Conservation (phyloP, 192 early-diverging fungal species). For the Backusella morwellensis region DNA sequence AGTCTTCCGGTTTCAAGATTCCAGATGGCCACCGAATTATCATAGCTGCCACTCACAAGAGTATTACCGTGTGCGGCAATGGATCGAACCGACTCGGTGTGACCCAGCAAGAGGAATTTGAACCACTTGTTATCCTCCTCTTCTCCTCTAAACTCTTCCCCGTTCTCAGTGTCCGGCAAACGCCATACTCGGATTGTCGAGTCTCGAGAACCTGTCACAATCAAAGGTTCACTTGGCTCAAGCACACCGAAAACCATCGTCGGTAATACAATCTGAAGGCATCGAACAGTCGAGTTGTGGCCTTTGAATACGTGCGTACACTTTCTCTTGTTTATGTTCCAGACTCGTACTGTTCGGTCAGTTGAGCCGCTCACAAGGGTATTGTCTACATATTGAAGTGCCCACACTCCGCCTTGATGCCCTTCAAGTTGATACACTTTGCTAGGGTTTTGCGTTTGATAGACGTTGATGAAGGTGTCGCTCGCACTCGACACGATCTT, state of each 20-base stretch:
- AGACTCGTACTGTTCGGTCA: constrained; percentile 92
- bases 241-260: constrained; percentile 53
- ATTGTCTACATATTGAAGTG: constrained; percentile 85
- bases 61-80: constrained; percentile 86
- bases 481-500: constrained; percentile 95
- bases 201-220: constrained; percentile 95
- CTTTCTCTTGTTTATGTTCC: constrained; percentile 88
- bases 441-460: constrained; percentile 57
- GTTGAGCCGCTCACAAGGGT: constrained; percentile 94
- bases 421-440: constrained; percentile 55
- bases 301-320: constrained; percentile 96
- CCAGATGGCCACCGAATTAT: constrained; percentile 90
- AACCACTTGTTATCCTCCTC: constrained; percentile 73
- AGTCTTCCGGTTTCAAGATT: constrained; percentile 71
- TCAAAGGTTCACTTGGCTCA: constrained; percentile 74
- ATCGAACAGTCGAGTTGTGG: constrained; percentile 93
- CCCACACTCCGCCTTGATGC: constrained; percentile 98
- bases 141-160: constrained; percentile 14
- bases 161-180: constrained; percentile 53
- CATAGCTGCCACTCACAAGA: constrained; percentile 91
- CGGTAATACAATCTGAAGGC: constrained; percentile 85
- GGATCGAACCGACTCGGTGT: constrained; percentile 87
- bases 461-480: constrained; percentile 92
- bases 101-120: constrained; percentile 76
- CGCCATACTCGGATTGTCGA: constrained; percentile 93